Conservation (phyloP, 495 filamentous ascomycete species). For the Penicillium lividum region DNA sequence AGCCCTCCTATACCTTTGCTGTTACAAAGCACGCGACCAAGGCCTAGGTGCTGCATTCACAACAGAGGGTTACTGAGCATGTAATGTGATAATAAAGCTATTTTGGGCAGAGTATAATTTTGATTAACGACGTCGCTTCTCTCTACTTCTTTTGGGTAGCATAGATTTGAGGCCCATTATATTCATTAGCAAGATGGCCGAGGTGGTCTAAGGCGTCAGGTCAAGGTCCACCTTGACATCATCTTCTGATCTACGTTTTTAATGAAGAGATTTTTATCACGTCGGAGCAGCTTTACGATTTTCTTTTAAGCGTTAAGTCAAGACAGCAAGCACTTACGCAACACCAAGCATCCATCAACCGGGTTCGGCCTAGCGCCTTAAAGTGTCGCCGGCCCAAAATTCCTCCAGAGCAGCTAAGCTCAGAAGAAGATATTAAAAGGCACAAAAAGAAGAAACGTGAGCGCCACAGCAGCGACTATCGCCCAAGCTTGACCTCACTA, state of each 20-base stretch:
- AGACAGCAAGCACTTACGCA: slow-evolving; percentile 7
- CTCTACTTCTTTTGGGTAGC: neutral
- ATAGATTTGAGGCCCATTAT: neutral
- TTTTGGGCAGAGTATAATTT: neutral
- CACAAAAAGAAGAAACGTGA: slow-evolving; percentile 10
- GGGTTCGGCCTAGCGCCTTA: slow-evolving; percentile 7
- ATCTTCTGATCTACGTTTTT: slow-evolving; percentile 11
- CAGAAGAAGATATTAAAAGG: slow-evolving; percentile 9
- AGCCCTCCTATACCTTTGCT: slow-evolving; percentile 22
- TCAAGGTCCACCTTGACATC: slow-evolving; percentile 36
- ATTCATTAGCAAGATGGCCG: slow-evolving; percentile 36
- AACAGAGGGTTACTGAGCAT: neutral
- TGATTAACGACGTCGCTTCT: neutral
- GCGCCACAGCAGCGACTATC: slow-evolving; percentile 14
- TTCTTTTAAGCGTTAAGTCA: slow-evolving; percentile 16
- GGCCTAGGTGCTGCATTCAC: neutral
- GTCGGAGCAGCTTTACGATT: slow-evolving; percentile 19
- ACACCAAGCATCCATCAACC: slow-evolving; percentile 10
- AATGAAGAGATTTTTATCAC: slow-evolving; percentile 20
- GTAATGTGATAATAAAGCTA: neutral
- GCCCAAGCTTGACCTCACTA: no score
- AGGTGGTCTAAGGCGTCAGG: slow-evolving; percentile 43
- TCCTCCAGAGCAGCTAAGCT: slow-evolving; percentile 17
- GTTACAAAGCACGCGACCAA: slow-evolving; percentile 20
- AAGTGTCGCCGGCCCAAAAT: slow-evolving; percentile 22